These are phyloP conservation scores for Suhomyces bokatorum DNA, from an alignment of 1,139 yeast genomes.

Conservation along the genomic window DNA sequence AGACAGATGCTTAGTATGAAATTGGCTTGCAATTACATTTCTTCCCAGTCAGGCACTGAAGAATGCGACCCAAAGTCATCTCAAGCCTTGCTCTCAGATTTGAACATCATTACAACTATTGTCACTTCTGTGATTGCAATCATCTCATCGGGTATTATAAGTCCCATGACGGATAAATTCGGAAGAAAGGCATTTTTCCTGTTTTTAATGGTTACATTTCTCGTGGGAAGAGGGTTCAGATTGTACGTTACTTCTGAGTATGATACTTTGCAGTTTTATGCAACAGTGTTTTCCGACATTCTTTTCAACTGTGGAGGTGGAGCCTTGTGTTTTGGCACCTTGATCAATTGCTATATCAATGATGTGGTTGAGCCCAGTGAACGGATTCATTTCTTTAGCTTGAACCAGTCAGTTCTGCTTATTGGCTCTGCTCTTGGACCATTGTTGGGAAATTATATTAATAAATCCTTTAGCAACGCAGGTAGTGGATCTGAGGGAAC, in stretches of 20 bases:
- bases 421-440: constrained; percentile 73
- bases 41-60: constrained; percentile 2
- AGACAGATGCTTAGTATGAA: constrained; percentile 37
- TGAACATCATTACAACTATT: constrained; percentile 31
- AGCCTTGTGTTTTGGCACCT: constrained; percentile 45
- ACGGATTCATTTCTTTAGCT: constrained; percentile 57
- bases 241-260: constrained; percentile 30
- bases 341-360: constrained; percentile 61
- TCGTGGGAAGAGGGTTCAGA: constrained; percentile 28
- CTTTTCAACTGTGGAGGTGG: constrained; percentile 60
- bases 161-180: constrained; percentile 59
- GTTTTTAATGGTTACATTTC: constrained; percentile 22
- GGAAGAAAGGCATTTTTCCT: constrained; percentile 57
- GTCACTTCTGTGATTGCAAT: constrained; percentile 33
- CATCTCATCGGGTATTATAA: constrained; percentile 49
- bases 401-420: constrained; percentile 56
- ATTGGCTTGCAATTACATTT: constrained; percentile 38
- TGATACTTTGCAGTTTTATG: constrained; percentile 33
- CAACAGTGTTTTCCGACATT: constrained; percentile 37
- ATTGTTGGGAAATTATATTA: constrained; percentile 47
- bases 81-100: constrained; percentile 39
- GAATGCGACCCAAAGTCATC: constrained; percentile 34
- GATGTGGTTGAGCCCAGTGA: constrained; percentile 61
- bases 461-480: neutral
- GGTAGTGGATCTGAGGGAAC: neutral